These are phyloP conservation scores for Penicillium mononematosum DNA, from an alignment of 495 filamentous ascomycete species.

Conservation along the genomic window DNA sequence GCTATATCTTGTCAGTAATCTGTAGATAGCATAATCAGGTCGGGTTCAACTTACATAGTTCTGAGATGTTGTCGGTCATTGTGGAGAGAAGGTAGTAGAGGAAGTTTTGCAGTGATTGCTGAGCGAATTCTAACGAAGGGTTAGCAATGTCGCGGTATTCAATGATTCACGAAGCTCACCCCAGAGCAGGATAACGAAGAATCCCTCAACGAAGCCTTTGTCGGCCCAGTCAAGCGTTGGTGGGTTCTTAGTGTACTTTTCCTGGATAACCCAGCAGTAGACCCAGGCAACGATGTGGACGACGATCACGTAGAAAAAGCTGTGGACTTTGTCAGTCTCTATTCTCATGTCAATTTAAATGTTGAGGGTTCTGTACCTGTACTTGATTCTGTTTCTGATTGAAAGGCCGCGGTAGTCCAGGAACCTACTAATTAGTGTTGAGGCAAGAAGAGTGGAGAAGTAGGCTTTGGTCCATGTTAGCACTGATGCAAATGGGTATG, in stretches of 20 bases:
- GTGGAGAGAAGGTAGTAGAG: slow-evolving; percentile 61
- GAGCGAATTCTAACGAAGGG: slow-evolving; percentile 34
- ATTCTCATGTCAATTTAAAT: neutral
- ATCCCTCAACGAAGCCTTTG: slow-evolving; percentile 43
- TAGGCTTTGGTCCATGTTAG: slow-evolving; percentile 22
- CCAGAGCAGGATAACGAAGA: slow-evolving; percentile 50
- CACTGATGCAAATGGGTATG: neutral
- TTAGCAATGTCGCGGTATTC: neutral
- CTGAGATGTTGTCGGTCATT: slow-evolving; percentile 54
- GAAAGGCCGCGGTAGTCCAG: slow-evolving; percentile 41
- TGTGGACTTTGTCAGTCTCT: slow-evolving; percentile 9
- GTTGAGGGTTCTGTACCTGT: slow-evolving; percentile 23
- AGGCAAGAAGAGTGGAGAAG: slow-evolving; percentile 33
- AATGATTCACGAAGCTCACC: slow-evolving; percentile 14
- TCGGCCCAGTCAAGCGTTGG: slow-evolving; percentile 45
- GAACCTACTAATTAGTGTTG: slow-evolving; percentile 41
- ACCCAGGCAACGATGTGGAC: slow-evolving; percentile 45
- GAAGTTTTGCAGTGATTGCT: slow-evolving; percentile 49
- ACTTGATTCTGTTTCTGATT: slow-evolving; percentile 40
- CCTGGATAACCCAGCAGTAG: slow-evolving; percentile 51
- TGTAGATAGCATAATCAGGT: slow-evolving; percentile 9
- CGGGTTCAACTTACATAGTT: slow-evolving; percentile 43
- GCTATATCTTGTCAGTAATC: slow-evolving; percentile 31
- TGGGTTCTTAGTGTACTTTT: slow-evolving; percentile 43
- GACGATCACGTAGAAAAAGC: slow-evolving; percentile 45